Percentiles rank a stretch among this genome's conserved stretches.
These are phyloP conservation scores for Stevia rebaudiana DNA, from an alignment of 140 eudicot genomes.

Conservation along the genomic window DNA sequence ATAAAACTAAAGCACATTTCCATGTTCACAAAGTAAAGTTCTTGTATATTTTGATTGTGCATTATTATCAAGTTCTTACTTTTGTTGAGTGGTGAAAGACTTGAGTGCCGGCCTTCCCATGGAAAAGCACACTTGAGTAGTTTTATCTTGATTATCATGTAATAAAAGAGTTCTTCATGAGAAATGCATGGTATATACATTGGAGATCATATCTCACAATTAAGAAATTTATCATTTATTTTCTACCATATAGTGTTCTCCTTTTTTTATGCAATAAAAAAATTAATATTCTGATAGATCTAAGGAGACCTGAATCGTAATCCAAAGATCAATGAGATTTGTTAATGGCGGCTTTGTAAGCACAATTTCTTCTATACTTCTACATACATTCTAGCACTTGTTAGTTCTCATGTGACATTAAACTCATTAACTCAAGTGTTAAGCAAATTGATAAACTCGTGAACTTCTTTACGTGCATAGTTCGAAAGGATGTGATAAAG, in stretches of 20 bases:
- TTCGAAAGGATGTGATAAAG: background rate
- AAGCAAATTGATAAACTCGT: background rate
- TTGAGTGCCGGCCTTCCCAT: slow-evolving; percentile 60
- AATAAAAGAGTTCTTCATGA: slow-evolving; percentile 25
- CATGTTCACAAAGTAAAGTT: slow-evolving; percentile 27
- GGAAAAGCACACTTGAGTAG: slow-evolving; percentile 60
- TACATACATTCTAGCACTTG: background rate
- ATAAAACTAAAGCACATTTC: slow-evolving; percentile 7
- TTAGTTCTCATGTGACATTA: background rate
- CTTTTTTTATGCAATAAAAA: background rate
- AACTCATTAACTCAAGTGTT: background rate
- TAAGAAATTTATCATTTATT: background rate
- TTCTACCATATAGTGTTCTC: background rate
- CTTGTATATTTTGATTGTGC: slow-evolving; percentile 22
- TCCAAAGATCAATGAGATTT: background rate
- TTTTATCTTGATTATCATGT: slow-evolving; percentile 45
- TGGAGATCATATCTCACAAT: slow-evolving; percentile 16
- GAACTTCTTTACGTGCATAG: background rate
- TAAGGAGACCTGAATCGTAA: background rate
- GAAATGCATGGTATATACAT: slow-evolving; percentile 23
- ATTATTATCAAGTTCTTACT: slow-evolving; percentile 32
- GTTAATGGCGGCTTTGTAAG: background rate
- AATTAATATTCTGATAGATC: background rate
- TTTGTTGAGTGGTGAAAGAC: slow-evolving; percentile 53
- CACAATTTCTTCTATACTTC: background rate